Evolutionary conservation across 192 early-diverging fungal species (phyloP).

Genomic region (Pilobolus umbonatus): DNA sequence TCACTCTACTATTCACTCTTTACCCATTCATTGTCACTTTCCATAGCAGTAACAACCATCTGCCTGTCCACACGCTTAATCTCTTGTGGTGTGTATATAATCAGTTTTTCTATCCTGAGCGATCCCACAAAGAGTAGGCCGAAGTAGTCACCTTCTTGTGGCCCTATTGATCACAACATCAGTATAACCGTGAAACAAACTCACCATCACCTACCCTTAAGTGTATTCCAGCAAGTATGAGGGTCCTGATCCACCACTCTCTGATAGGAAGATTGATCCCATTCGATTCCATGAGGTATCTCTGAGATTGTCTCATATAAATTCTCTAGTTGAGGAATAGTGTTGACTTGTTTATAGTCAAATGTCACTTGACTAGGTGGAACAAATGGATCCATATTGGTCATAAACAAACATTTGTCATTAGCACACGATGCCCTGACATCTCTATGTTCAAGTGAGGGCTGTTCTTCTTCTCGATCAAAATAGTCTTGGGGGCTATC

Average conservation of each 20-base stretch:
- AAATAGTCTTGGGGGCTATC: conserved; percentile 41
- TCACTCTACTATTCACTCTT: not conserved
- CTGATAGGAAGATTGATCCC: conserved; percentile 40
- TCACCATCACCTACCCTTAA: conserved; percentile 22
- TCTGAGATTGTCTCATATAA: conserved; percentile 35
- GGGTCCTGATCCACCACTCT: conserved; percentile 46
- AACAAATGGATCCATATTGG: conserved; percentile 48
- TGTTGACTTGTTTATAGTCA: conserved; percentile 29
- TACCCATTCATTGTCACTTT: conserved; percentile 13
- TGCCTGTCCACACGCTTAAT: not conserved
- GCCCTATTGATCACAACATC: conserved; percentile 22
- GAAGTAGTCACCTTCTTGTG: conserved; percentile 44
- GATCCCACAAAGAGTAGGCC: conserved; percentile 42
- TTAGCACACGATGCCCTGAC: conserved; percentile 46
- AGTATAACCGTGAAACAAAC: not conserved
- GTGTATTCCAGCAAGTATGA: conserved; percentile 50
- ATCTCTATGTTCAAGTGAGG: conserved; percentile 39
- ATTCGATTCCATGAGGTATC: conserved; percentile 36
- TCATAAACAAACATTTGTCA: conserved; percentile 49
- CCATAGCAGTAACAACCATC: conserved; percentile 11
- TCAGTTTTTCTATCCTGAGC: conserved; percentile 6
- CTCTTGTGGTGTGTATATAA: conserved; percentile 12
- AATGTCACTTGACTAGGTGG: conserved; percentile 34
- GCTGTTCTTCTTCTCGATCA: conserved; percentile 37
- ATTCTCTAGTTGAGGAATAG: conserved; percentile 36